Evolutionary conservation across 2,329 filamentous ascomycete genomes (phyloP), one percentile per base, ranked within the genome.

Genomic region (Chrysoporthe cubensis): DNA sequence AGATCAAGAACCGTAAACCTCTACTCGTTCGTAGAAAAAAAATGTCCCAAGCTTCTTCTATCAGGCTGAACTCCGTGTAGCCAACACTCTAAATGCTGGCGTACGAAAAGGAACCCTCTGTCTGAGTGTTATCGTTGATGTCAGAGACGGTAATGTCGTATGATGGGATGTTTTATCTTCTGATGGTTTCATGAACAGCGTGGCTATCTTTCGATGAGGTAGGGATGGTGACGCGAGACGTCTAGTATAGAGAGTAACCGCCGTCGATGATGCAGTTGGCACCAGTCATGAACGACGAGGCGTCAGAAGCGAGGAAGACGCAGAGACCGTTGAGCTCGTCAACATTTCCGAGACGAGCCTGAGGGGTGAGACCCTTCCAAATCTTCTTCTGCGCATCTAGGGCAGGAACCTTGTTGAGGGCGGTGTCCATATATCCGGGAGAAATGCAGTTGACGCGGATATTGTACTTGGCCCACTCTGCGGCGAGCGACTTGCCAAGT

Each of bases 381-480:
- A 93, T 91, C 80, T 90, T 90, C 88, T 93, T 93, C 84, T 93
- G 90, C 60, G 90, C 90, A 71, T 94, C 91, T 26, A 94, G 88
- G 50, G 90, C 90, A 32, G 91, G 90, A 8, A 92, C 90, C 69
- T 90, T 89, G 86, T 93, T 94, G 71, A 93, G 84, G 5, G 90
- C 90, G 5, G 92, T 96, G 82, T 94, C 91, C 89, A 95, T 94
- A 83, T 95, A 95, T 42, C 92, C 92, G 26, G 92, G 92, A 7
- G 89, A 92, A 80, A 95, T 93, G 79, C 88, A 90, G 85, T 96
- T 96, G 75, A 94, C 91, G 48, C 92, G 90, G 76, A 95, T 93
- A 73, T 86, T 85, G 80, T 93, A 86, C 80, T 92, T 91, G 75
- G 92, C 91, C 92, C 92, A 95, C 81, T 96, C 92, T 66, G 91